Conservation (phyloP, 352 stramenopile genomes). For the Phytophthora pinifolia region DNA sequence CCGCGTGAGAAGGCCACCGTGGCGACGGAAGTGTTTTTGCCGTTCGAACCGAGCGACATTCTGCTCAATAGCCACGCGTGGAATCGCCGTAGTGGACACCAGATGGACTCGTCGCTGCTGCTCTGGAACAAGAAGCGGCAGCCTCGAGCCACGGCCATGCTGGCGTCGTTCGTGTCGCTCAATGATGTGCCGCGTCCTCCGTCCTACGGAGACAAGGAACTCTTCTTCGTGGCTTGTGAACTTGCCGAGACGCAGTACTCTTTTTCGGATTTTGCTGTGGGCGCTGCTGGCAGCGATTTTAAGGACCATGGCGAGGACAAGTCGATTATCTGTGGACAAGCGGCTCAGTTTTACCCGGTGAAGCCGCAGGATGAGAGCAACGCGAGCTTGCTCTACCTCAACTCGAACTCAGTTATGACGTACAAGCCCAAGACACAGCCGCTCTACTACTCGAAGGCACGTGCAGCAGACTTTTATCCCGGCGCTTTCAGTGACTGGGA, state of each 20-base stretch:
- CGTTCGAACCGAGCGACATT: slow-evolving; percentile 44
- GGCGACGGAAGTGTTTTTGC: slow-evolving; percentile 12
- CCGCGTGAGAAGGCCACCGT: slow-evolving; percentile 22
- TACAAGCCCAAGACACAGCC: slow-evolving; percentile 31
- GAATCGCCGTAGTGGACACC: slow-evolving; percentile 50
- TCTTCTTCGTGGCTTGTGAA: slow-evolving; percentile 59
- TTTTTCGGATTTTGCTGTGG: slow-evolving; percentile 53
- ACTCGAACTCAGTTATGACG: slow-evolving; percentile 46
- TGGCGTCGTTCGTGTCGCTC: slow-evolving; percentile 46
- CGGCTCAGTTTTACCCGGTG: slow-evolving; percentile 44
- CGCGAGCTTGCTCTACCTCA: slow-evolving; percentile 41
- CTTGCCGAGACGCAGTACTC: slow-evolving; percentile 51
- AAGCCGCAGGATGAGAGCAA: slow-evolving; percentile 13
- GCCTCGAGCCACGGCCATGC: slow-evolving; percentile 42
- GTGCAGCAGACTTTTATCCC: slow-evolving; percentile 32
- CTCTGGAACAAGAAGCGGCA: slow-evolving; percentile 60
- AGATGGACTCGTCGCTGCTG: slow-evolving; percentile 62
- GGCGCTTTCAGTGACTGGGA: slow-evolving; percentile 36
- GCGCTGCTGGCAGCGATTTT: slow-evolving; percentile 37
- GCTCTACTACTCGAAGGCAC: slow-evolving; percentile 36
- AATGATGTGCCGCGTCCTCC: slow-evolving; percentile 32
- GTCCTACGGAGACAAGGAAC: slow-evolving; percentile 54
- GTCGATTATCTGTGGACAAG: slow-evolving; percentile 43
- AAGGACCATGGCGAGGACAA: slow-evolving; percentile 26
- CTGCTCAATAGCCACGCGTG: slow-evolving; percentile 47